These are phyloP conservation scores for Emmonsia crescens DNA, from an alignment of 2,329 filamentous ascomycete species.

Conservation along the genomic window DNA sequence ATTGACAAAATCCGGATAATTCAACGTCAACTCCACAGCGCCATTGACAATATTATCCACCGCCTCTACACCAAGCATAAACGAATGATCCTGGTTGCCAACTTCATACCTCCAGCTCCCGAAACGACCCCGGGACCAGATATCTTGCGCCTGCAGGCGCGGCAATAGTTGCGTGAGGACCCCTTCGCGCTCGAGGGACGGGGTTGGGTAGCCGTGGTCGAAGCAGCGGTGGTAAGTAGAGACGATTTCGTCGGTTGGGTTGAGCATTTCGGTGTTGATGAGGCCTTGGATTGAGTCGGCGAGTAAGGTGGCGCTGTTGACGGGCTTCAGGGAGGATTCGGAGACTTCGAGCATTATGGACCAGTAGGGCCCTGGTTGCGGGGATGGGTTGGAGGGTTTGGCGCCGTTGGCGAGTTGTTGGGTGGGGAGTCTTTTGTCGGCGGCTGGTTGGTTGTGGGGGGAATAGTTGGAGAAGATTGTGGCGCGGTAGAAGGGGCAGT, in stretches of 20 bases:
- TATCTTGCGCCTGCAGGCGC: constrained; percentile 80
- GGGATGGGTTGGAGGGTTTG: constrained; percentile 59
- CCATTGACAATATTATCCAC: constrained; percentile 84
- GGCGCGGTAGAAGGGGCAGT: constrained; percentile 98
- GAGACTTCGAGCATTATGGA: constrained; percentile 99
- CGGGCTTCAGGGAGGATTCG: constrained; percentile 89
- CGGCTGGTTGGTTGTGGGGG: constrained; percentile 87
- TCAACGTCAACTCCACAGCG: constrained; percentile 81
- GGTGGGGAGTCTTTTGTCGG: constrained; percentile 74
- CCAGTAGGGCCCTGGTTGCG: constrained; percentile 86
- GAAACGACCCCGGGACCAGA: constrained; percentile 92
- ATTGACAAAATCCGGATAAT: constrained; percentile 96
- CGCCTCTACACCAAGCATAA: constrained; percentile 93
- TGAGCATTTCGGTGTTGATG: constrained; percentile 95
- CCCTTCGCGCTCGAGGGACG: constrained; percentile 86
- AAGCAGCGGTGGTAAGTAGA: constrained; percentile 97
- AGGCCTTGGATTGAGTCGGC: constrained; percentile 90
- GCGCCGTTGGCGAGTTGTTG: constrained; percentile 75
- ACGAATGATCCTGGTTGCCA: constrained; percentile 94
- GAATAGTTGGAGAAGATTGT: constrained; percentile 99
- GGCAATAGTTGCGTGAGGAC: constrained; percentile 87
- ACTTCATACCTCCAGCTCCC: constrained; percentile 97
- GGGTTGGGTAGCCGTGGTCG: constrained; percentile 96
- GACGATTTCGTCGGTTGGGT: constrained; percentile 83
- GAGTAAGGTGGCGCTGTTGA: constrained; percentile 74